These are phyloP conservation scores for Sporisorium exsertum DNA, from an alignment of 1,284 basidiomycete genomes.

Conservation along the genomic window DNA sequence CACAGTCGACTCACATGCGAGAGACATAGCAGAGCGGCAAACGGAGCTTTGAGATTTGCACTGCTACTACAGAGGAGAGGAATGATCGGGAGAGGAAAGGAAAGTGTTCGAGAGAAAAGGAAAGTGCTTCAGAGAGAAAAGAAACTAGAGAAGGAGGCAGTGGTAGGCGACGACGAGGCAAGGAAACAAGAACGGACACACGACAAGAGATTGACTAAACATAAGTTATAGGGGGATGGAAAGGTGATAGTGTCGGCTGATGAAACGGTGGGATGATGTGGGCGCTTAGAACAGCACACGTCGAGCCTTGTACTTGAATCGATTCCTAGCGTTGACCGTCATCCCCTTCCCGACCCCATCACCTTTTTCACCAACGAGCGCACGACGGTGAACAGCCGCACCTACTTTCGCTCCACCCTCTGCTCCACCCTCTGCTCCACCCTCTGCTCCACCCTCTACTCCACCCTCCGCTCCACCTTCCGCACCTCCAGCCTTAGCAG, in stretches of 20 bases:
- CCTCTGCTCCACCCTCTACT: background rate
- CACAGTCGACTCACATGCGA: background rate
- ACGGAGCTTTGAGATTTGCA: conserved; percentile 1
- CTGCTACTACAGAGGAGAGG: background rate
- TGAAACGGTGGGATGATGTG: background rate
- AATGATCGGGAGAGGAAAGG: background rate
- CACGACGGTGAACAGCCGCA: background rate
- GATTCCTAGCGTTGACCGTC: conserved; percentile 1
- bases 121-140: background rate
- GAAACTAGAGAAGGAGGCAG: background rate
- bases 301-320: conserved; percentile 22
- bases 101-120: background rate
- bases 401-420: background rate
- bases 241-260: too few species aligned
- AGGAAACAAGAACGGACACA: too few species aligned
- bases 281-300: conserved; percentile 1
- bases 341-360: conserved; percentile 1
- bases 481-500: background rate
- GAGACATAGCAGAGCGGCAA: background rate
- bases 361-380: background rate
- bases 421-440: background rate
- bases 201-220: conserved; percentile 4
- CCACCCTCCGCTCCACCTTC: background rate
- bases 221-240: too few species aligned
- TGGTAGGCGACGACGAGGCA: background rate